Percentiles rank a stretch among this genome's conserved stretches.
Evolutionary conservation across 148 eudicot species (phyloP).

Genomic region (Heliamphora exappendiculata): DNA sequence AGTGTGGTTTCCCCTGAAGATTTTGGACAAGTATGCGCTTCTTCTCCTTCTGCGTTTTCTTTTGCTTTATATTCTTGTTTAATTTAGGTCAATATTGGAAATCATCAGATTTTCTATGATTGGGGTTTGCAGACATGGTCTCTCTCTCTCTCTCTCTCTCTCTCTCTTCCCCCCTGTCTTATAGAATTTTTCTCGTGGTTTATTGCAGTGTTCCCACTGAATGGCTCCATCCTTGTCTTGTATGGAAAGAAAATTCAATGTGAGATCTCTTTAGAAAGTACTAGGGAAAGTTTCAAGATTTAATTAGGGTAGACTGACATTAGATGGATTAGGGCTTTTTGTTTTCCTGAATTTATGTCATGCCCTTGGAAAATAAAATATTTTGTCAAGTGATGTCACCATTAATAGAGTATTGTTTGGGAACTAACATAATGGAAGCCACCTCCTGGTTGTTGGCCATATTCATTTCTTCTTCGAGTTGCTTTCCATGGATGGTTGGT

Average conservation of each 20-base stretch:
- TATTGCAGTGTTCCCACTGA: not conserved
- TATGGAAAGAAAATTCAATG: not conserved
- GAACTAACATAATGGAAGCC: too few species aligned
- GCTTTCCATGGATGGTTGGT: too few species aligned
- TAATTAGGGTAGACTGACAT: not conserved
- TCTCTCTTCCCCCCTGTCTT: not conserved
- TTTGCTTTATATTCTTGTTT: not conserved
- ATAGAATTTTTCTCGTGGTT: not conserved
- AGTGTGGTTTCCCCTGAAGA: conserved; percentile 38
- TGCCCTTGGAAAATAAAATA: not conserved
- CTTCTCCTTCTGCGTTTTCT: conserved; percentile 1
- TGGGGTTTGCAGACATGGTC: too few species aligned
- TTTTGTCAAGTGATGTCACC: not conserved
- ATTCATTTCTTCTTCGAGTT: too few species aligned
- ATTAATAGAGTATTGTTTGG: not conserved
- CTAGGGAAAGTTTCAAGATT: not conserved
- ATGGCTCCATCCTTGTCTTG: not conserved
- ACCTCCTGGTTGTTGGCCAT: too few species aligned
- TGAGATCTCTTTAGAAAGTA: not conserved
- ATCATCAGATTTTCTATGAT: not conserved
- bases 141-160: too few species aligned
- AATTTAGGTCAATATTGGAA: not conserved
- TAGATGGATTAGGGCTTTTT: not conserved
- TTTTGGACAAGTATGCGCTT: conserved; percentile 34
- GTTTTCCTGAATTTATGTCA: not conserved